Evolutionary conservation across 1,139 yeast genomes (phyloP), one percentile per base, ranked within the genome.

Genomic region (Pichia sp.): DNA sequence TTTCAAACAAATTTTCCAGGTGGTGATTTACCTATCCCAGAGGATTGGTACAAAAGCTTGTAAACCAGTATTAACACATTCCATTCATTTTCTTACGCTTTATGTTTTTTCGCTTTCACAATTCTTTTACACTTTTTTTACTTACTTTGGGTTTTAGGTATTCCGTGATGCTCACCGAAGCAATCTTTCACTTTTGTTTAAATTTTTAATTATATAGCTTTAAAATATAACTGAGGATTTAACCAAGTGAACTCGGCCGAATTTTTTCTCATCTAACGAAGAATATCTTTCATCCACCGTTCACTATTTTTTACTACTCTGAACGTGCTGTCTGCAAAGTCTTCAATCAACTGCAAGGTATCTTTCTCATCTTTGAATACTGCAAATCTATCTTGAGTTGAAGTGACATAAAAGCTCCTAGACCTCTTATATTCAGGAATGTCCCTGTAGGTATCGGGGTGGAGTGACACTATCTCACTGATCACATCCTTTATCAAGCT

Each of bases 21-120:
- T 5, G 31, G 34, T 26, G 56, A 51, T 16, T 38, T 42, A 2
- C 53, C 48, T 29, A 49, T 53, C 8, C 53, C 57, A 3, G 57
- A 55, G 26, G 56, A 55, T 51, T 55, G 58, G 56, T 55, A 50
- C 29, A 51, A 51, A n/a, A 41, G 41, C 16, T 26, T 52, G 45
- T 55, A 47, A 34, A 26, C 19, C 19, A 6, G 8, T 30, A n/a
- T 11, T 42, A 15, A 42, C 31, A 26, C 8, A 42, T 42, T 23
- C 13, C 15, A 16, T 42, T 16, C 15, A 10, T 42, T 42, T 42
- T 42, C 31, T 30, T 42, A 42, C 31, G 31, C 29, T 16, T 42
- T 42, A 13, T 42, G 7, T 15, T 36, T 36, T 36, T 36, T 36
- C 26, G 41, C 41, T 36, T 36, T 36, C n/a, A 11, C n/a, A 36